Evolutionary conservation across 352 stramenopile genomes (phyloP).

Genomic region (Globisporangium recalcitrans): DNA sequence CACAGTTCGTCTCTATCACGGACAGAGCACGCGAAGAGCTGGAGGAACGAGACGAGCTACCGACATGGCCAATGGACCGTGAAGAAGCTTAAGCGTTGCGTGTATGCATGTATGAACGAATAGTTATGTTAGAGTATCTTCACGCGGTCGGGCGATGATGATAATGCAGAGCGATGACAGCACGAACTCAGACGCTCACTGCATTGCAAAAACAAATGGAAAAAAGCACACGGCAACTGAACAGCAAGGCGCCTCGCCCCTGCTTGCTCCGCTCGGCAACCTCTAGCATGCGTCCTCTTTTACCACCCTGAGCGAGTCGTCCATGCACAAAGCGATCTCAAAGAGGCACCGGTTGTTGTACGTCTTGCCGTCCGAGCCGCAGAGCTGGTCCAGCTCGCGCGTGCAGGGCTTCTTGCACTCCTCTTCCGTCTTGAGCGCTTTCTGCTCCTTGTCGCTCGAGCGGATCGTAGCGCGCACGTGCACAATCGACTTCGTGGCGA

Average conservation of each 20-base stretch:
- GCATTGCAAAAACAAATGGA: neutral
- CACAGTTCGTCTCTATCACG: neutral
- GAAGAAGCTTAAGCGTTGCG: neutral
- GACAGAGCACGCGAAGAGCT: neutral
- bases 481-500: neutral
- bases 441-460: slow-evolving; percentile 1
- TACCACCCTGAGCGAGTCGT: slow-evolving; percentile 6
- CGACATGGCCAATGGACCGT: neutral
- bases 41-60: too few relatives aligned
- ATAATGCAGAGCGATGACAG: slow-evolving; percentile 1
- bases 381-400: slow-evolving; percentile 14
- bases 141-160: neutral
- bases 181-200: neutral
- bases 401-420: slow-evolving; percentile 13
- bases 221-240: neutral
- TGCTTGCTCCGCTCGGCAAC: neutral
- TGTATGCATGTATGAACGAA: neutral
- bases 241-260: neutral
- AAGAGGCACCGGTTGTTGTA: slow-evolving; percentile 23
- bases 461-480: slow-evolving; percentile 12
- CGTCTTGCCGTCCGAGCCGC: slow-evolving; percentile 15
- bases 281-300: slow-evolving; percentile 9
- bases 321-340: slow-evolving; percentile 14
- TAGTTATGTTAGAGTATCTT: neutral
- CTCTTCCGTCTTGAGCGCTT: neutral